Percentiles rank a stretch among this genome's conserved stretches.
Conservation (phyloP, 768 basidiomycete genomes). For the Pisolithus orientalis region DNA sequence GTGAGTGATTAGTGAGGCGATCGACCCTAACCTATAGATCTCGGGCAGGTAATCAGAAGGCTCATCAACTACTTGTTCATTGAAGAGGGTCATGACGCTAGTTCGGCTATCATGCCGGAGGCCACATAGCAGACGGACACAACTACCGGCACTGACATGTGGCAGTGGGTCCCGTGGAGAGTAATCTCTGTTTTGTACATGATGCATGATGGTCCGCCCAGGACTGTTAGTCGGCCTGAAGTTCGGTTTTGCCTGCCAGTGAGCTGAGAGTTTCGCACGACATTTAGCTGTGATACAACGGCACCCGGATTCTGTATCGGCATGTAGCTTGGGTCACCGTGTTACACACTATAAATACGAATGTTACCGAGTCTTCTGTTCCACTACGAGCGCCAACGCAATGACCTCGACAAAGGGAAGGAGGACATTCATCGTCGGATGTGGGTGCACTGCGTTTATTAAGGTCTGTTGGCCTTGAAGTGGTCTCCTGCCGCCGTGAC, state of each 20-base stretch:
- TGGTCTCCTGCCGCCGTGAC: not conserved
- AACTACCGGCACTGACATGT: not conserved
- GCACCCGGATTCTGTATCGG: not conserved
- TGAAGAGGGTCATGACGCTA: constrained; percentile 8
- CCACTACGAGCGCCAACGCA: not conserved
- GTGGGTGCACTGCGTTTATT: constrained; percentile 71
- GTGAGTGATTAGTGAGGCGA: not conserved
- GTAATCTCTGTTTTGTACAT: too few species aligned
- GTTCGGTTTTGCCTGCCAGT: too few species aligned
- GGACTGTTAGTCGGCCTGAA: too few species aligned
- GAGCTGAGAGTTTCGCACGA: too few species aligned
- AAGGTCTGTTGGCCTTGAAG: constrained; percentile 41
- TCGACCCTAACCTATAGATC: not conserved
- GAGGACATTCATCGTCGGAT: constrained; percentile 59
- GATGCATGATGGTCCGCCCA: too few species aligned
- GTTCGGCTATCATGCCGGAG: not conserved
- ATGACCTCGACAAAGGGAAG: constrained; percentile 6
- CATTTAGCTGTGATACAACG: too few species aligned
- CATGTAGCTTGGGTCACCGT: not conserved
- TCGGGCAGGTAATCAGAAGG: constrained; percentile 37
- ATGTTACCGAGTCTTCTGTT: not conserved
- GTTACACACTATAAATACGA: not conserved
- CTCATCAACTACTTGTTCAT: constrained; percentile 56
- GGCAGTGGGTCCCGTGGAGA: too few species aligned
- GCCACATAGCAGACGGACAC: not conserved